These are phyloP conservation scores for Boletellus emodensis DNA, from an alignment of 768 basidiomycete species.

Conservation along the genomic window DNA sequence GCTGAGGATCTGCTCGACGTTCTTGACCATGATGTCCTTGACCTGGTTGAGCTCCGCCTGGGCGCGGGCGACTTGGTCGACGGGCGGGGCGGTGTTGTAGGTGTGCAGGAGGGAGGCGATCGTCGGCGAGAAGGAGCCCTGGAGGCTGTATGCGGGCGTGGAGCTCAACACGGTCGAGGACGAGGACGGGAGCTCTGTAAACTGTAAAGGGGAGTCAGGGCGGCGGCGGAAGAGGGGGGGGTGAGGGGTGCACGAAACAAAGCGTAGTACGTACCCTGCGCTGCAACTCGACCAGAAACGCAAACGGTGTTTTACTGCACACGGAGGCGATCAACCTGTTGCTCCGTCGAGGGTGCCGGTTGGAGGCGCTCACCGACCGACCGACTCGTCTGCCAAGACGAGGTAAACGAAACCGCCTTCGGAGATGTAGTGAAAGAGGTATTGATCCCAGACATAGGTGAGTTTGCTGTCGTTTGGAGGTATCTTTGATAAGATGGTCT, in stretches of 20 bases:
- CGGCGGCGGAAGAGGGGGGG: not conserved
- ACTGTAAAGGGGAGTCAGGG: conserved; percentile 35
- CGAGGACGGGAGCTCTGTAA: conserved; percentile 58
- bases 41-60: conserved; percentile 86
- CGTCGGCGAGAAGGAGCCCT: conserved; percentile 66
- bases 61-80: conserved; percentile 86
- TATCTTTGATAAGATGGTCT: conserved; percentile 91
- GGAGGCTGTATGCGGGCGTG: conserved; percentile 59
- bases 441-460: conserved; percentile 90
- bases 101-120: conserved; percentile 77
- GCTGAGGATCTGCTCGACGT: conserved; percentile 92
- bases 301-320: conserved; percentile 84
- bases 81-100: conserved; percentile 85
- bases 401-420: conserved; percentile 85
- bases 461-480: conserved; percentile 84
- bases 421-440: conserved; percentile 90
- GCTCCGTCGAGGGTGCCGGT: not conserved
- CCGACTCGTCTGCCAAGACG: conserved; percentile 92
- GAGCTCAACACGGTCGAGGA: conserved; percentile 48
- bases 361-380: conserved; percentile 61
- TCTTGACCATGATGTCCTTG: conserved; percentile 98
- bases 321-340: not conserved
- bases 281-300: conserved; percentile 85
- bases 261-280: conserved; percentile 47
- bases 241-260: not conserved